phyloP scores from a whole-genome alignment of 208 protist genomes.

The Trypanosoma theileri region DNA sequence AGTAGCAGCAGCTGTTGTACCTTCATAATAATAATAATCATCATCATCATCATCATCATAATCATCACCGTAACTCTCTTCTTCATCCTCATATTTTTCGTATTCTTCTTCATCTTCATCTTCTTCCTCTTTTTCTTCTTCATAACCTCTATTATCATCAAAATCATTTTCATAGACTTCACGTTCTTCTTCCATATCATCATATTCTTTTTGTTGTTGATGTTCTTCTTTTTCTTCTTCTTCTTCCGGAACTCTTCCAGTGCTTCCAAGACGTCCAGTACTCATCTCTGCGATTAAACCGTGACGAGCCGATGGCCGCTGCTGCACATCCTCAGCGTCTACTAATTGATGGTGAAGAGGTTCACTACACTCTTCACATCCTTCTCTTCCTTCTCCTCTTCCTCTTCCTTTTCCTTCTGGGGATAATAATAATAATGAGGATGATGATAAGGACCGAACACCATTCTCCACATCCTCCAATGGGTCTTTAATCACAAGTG shows the following conservation, averaged over 20 bases:
- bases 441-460: too few species aligned
- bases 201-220: constrained; percentile 3
- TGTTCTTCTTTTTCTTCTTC: constrained; percentile 11
- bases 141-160: not conserved
- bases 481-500: not conserved
- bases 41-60: not conserved
- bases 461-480: not conserved
- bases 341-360: constrained; percentile 19
- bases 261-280: constrained; percentile 13
- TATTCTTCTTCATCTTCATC: not conserved
- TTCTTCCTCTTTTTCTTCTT: not conserved
- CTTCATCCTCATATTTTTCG: not conserved
- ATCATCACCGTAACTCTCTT: not conserved
- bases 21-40: not conserved
- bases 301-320: constrained; percentile 17
- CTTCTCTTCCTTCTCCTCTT: too few species aligned
- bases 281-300: not conserved
- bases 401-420: too few species aligned
- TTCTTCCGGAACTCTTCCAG: not conserved
- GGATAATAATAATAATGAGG: too few species aligned
- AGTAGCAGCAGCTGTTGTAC: too few species aligned
- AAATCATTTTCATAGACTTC: not conserved
- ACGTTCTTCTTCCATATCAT: constrained; percentile 9
- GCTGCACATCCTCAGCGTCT: not conserved
- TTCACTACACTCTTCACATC: not conserved